Evolutionary conservation across 768 basidiomycete species (phyloP).

Genomic region (Boletus tomentosulus): DNA sequence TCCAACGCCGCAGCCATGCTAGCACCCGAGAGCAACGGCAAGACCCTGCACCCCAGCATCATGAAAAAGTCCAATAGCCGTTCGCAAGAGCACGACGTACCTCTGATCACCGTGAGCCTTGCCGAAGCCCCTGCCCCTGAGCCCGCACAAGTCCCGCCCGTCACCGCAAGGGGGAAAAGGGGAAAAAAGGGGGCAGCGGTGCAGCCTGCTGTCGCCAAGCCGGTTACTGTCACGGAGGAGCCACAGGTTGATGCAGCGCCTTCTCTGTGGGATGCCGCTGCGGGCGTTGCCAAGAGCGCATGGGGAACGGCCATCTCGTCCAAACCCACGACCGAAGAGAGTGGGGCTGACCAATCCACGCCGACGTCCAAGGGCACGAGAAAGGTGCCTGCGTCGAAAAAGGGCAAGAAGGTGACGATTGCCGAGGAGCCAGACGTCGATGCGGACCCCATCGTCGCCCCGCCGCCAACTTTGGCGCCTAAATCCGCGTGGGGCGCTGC

Average conservation of each 20-base stretch:
- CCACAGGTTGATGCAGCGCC: constrained; percentile 12
- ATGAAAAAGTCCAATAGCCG: constrained; percentile 29
- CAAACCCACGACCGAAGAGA: too few species aligned
- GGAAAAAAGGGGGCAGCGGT: constrained; percentile 17
- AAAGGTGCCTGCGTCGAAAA: constrained; percentile 13
- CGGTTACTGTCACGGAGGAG: constrained; percentile 17
- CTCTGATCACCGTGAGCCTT: constrained; percentile 26
- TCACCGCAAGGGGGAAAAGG: constrained; percentile 21
- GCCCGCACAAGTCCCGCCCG: constrained; percentile 8
- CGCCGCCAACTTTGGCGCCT: not conserved
- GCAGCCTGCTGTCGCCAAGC: constrained; percentile 8
- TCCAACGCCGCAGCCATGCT: constrained; percentile 19
- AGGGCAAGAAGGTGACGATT: constrained; percentile 25
- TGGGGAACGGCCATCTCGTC: constrained; percentile 3
- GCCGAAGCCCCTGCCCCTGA: constrained; percentile 9
- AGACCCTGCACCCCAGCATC: constrained; percentile 17
- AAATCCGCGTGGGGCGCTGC: constrained; percentile 22
- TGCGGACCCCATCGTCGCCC: too few species aligned
- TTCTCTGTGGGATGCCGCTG: constrained; percentile 16
- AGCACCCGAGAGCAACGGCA: constrained; percentile 4
- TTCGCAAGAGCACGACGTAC: constrained; percentile 25
- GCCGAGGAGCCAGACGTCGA: constrained; percentile 26
- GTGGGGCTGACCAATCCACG: too few species aligned
- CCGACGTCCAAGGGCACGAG: constrained; percentile 18
- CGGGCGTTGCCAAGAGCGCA: constrained; percentile 9